Evolutionary conservation across 345 rosid species (phyloP), one percentile per base, ranked within the genome.

Genomic region (Aegle marmelos): DNA sequence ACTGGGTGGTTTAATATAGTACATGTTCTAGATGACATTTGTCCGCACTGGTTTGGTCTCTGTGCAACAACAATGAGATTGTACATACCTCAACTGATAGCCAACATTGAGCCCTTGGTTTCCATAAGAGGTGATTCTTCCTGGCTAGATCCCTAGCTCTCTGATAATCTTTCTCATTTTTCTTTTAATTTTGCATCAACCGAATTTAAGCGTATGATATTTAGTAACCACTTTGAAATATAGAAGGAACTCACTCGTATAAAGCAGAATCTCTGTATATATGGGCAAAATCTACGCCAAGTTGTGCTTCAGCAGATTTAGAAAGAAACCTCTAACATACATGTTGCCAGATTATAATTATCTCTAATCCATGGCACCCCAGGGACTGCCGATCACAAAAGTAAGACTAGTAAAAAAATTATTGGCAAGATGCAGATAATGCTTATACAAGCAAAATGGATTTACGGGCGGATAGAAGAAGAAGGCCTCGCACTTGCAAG

Each of bases 251-350:
- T 85, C 36, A 84, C 90, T 45, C 60, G 4, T 74, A 80, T 75
- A 85, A 74, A 60, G 69, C 64, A 41, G 89, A 90, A 31, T 87
- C 86, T 75, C 56, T 74, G 77, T 84, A 86, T 36, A 78, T 78
- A 45, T 61, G 57, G 57, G 82, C 70, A 63, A 83, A 90, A 78
- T 90, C 91, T 8, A 90, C 30, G 28, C 85, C 86, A 54, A 86
- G 84, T 58, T 78, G 65, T 2, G 73, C 74, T 68, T 90, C 92
- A 65, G 78, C 2, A 36, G 87, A 86, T 56, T 80, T 69, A 75
- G 81, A 79, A 79, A 10, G 92, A 82, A 75, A 91, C 82, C 22
- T 91, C 94, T 59, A 91, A 78, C 83, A 91, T 86, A 90, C 94
- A 91, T 28, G 94, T 91, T 53, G 90, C 88, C 25, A 91, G 94